These are phyloP conservation scores for Starmerella asiatica DNA, from an alignment of 805 yeast genomes.

Conservation along the genomic window DNA sequence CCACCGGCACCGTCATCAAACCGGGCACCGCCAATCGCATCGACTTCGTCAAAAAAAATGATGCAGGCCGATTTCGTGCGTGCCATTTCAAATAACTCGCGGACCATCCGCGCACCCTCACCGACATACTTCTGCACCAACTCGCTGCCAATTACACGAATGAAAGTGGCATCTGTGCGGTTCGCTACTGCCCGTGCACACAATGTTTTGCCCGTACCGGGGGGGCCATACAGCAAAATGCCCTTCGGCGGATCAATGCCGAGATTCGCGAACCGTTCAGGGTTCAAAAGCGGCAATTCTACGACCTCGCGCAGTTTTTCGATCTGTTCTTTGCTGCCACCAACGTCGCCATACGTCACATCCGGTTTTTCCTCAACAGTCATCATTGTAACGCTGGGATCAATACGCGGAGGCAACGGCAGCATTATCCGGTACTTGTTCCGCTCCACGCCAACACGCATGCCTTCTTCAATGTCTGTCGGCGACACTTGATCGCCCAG, in stretches of 20 bases:
- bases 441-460: constrained; percentile 98
- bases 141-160: constrained; percentile 96
- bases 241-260: constrained; percentile 99
- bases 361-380: constrained; percentile 99
- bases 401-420: constrained; percentile 95
- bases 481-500: constrained; percentile 95
- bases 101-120: constrained; percentile 99
- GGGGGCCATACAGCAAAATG: constrained; percentile 90
- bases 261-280: constrained; percentile 89
- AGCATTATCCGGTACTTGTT: constrained; percentile 92
- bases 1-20: constrained; percentile 99
- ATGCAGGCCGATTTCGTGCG: constrained; percentile 96
- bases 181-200: constrained; percentile 99
- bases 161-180: constrained; percentile 97
- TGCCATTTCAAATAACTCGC: constrained; percentile 98
- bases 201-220: constrained; percentile 96
- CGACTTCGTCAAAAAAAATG: constrained; percentile 95
- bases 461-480: constrained; percentile 97
- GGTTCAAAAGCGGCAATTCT: constrained; percentile 82
- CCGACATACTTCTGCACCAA: constrained; percentile 97
- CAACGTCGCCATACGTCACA: constrained; percentile 95
- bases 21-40: constrained; percentile 99
- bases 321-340: constrained; percentile 97
- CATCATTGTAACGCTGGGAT: constrained; percentile 98
- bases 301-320: constrained; percentile 94